Evolutionary conservation across 2,329 filamentous ascomycete species (phyloP).

Genomic region (Fonsecaea multimorphosa): DNA sequence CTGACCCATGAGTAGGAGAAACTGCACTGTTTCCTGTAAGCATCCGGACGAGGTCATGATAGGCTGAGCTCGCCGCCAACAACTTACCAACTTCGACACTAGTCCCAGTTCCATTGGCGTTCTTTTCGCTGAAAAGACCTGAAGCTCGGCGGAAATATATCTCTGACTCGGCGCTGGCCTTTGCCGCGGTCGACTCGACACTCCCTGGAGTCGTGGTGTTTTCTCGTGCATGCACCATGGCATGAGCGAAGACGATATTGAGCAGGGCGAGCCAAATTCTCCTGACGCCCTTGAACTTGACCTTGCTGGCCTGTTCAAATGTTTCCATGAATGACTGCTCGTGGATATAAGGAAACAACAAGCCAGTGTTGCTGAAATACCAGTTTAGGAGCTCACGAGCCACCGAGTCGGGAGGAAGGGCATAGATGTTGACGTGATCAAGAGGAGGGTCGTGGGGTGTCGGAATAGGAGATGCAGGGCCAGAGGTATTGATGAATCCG

Average conservation of each 20-base stretch:
- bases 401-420: constrained; percentile 42
- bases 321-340: constrained; percentile 45
- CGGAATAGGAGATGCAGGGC: constrained; percentile 6
- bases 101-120: constrained; percentile 49
- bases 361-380: constrained; percentile 43
- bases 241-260: constrained; percentile 59
- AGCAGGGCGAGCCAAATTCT: constrained; percentile 60
- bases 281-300: constrained; percentile 47
- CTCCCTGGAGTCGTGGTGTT: constrained; percentile 43
- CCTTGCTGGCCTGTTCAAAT: constrained; percentile 44
- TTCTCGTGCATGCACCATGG: constrained; percentile 40
- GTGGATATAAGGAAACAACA: constrained; percentile 51
- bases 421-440: constrained; percentile 41
- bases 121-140: constrained; percentile 52
- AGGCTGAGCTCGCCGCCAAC: background rate
- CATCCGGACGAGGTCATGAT: background rate
- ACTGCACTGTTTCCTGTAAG: constrained; percentile 50
- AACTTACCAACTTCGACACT: constrained; percentile 55
- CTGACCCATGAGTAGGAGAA: constrained; percentile 56
- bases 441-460: background rate
- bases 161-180: constrained; percentile 51
- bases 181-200: constrained; percentile 42
- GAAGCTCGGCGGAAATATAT: constrained; percentile 55
- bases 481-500: constrained; percentile 21
- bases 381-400: constrained; percentile 13